phyloP scores from a whole-genome alignment of 176 grass and related monocot genomes.

The Triticum dicoccoides region DNA sequence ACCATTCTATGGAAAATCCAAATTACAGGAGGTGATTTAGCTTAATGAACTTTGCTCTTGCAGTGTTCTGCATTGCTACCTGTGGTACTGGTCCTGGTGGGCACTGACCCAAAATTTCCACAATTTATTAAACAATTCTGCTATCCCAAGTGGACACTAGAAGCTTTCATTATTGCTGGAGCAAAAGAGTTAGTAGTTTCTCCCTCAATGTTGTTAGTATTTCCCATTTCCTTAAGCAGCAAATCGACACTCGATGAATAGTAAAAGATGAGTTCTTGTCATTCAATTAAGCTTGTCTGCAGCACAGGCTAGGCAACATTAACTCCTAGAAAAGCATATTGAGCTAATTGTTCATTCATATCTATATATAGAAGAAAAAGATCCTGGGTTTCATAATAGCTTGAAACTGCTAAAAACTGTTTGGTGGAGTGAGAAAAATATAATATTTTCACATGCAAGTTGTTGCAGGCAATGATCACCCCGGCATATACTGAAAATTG shows the following conservation, averaged over 20 bases:
- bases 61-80: constrained; percentile 67
- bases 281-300: constrained; percentile 6
- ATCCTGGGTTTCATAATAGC: neutral
- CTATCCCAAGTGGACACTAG: constrained; percentile 72
- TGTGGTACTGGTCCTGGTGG: constrained; percentile 62
- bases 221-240: neutral
- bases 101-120: constrained; percentile 38
- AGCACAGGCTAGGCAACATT: neutral
- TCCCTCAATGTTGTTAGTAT: neutral
- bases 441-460: neutral
- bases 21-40: constrained; percentile 1
- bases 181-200: constrained; percentile 51
- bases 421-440: neutral
- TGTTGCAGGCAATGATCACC: neutral
- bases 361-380: neutral
- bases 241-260: neutral
- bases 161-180: constrained; percentile 62
- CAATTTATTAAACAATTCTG: constrained; percentile 37
- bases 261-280: neutral
- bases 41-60: constrained; percentile 38
- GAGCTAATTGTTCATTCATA: neutral
- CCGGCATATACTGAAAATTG: constrained; percentile 7
- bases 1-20: constrained; percentile 2
- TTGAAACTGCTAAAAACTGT: neutral
- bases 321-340: neutral